Percentiles rank a stretch among this genome's conserved stretches.
phyloP scores from a whole-genome alignment of 78 protist genomes.

The Pirum gemmata region DNA sequence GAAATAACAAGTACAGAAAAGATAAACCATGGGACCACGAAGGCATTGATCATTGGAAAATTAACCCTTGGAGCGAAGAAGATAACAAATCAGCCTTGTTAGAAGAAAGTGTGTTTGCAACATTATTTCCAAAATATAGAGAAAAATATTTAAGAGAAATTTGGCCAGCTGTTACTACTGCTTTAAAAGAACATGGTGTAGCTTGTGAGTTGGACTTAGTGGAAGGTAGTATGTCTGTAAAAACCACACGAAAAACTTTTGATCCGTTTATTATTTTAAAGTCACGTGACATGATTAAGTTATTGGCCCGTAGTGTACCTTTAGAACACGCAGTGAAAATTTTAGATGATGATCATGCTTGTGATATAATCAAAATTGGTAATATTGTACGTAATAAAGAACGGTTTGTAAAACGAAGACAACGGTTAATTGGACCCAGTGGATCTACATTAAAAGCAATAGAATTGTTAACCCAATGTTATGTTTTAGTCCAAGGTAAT shows the following conservation, averaged over 20 bases:
- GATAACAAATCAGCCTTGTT: slow-evolving; percentile 46
- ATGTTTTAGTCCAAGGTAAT: slow-evolving; percentile 91
- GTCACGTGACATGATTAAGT: slow-evolving; percentile 80
- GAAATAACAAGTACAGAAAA: slow-evolving; percentile 42
- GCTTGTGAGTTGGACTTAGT: slow-evolving; percentile 77
- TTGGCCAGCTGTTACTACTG: slow-evolving; percentile 73
- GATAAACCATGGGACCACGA: slow-evolving; percentile 62
- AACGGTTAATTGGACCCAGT: slow-evolving; percentile 94
- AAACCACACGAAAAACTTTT: slow-evolving; percentile 87
- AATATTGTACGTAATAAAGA: slow-evolving; percentile 65
- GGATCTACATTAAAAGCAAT: slow-evolving; percentile 95
- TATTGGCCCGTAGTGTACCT: slow-evolving; percentile 85
- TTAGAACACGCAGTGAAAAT: slow-evolving; percentile 70
- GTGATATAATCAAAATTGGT: slow-evolving; percentile 46
- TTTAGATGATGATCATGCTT: slow-evolving; percentile 48
- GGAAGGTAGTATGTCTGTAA: slow-evolving; percentile 91
- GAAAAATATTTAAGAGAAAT: slow-evolving; percentile 72
- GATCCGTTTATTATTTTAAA: slow-evolving; percentile 94
- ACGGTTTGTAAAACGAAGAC: slow-evolving; percentile 90
- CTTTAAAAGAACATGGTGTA: slow-evolving; percentile 64
- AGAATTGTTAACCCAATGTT: slow-evolving; percentile 88
- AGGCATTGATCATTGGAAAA: slow-evolving; percentile 71
- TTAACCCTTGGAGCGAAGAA: slow-evolving; percentile 45
- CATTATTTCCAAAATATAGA: slow-evolving; percentile 88
- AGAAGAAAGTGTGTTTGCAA: slow-evolving; percentile 77